Evolutionary conservation across 495 filamentous ascomycete genomes (phyloP).

Genomic region (Penicillium bovifimosum): DNA sequence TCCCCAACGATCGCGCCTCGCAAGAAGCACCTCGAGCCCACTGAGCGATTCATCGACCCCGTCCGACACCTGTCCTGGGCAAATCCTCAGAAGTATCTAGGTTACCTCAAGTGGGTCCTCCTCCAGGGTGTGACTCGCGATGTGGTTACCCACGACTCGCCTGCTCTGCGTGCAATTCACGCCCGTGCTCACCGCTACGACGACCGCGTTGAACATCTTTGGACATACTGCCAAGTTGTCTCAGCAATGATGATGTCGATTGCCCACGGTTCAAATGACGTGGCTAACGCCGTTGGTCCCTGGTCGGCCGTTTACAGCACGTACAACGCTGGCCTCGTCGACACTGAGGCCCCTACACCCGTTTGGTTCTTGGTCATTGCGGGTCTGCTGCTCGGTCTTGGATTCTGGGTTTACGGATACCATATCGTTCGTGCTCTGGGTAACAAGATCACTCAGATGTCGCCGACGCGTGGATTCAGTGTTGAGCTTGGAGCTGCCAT

Average conservation of each 20-base stretch:
- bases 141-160: slow-evolving; percentile 44
- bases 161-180: slow-evolving; percentile 49
- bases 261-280: slow-evolving; percentile 71
- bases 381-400: slow-evolving; percentile 51
- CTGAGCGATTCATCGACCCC: slow-evolving; percentile 33
- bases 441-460: slow-evolving; percentile 64
- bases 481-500: slow-evolving; percentile 66
- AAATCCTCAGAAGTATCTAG: slow-evolving; percentile 35
- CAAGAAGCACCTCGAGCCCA: slow-evolving; percentile 23
- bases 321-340: slow-evolving; percentile 41
- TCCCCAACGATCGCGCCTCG: slow-evolving; percentile 22
- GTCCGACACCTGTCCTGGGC: slow-evolving; percentile 25
- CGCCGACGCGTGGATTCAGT: slow-evolving; percentile 60
- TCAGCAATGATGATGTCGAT: slow-evolving; percentile 67
- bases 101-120: slow-evolving; percentile 39
- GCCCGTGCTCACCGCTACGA: slow-evolving; percentile 59
- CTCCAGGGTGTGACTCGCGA: slow-evolving; percentile 59
- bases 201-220: slow-evolving; percentile 66
- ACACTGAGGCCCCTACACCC: slow-evolving; percentile 49
- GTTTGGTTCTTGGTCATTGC: slow-evolving; percentile 62
- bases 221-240: slow-evolving; percentile 63
- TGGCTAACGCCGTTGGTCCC: slow-evolving; percentile 66
- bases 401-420: slow-evolving; percentile 68
- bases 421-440: slow-evolving; percentile 66
- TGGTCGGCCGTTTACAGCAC: slow-evolving; percentile 58